Evolutionary conservation across 2,329 filamentous ascomycete genomes (phyloP), one percentile per base, ranked within the genome.

Genomic region (Fusarium nygamai): DNA sequence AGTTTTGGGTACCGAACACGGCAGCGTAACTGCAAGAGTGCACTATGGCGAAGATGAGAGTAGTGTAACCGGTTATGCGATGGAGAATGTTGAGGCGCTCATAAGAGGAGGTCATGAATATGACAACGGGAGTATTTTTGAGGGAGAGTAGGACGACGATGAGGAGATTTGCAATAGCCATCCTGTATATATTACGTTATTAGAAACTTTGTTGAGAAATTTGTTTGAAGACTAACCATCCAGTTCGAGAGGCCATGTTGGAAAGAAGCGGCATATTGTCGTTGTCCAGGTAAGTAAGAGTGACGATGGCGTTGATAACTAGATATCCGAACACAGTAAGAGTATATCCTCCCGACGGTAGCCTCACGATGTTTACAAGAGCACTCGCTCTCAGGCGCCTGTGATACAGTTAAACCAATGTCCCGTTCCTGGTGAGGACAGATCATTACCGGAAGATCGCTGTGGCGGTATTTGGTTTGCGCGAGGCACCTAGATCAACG

Each of bases 31-130:
- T 76, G 29, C 80, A 81, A 6, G 80, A 83, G 62, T 91, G 89
- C 6, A 88, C 66, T 22, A 88, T 78, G 65, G 86, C 79, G 39
- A 83, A 82, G 39, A 83, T 64, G 33, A 90, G 83, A 24, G 87
- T 86, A 12, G 83, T 84, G 72, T 86, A 88, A 6, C 89, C 89
- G 8, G 85, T 84, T 24, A 88, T 81, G 65, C 87, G 86, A 73
- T 91, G 89, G 6, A 91, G 82, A 56, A 87, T 83, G 74, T 90
- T 91, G 59, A 91, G 84, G 27, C 87, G 84, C 68, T 91, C 89
- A 77, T 91, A 89, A 10, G 88, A 90, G 75, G 86, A 88, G 4
- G 85, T 81, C 3, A 86, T 87, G 17, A 91, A 72, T 67, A 86
- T 85, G 0, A 86, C 86, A 24, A 91, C 78, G 0, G 89, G 89